Conservation (phyloP, 2,329 filamentous ascomycete species). For the Harringtonia lauricola region DNA sequence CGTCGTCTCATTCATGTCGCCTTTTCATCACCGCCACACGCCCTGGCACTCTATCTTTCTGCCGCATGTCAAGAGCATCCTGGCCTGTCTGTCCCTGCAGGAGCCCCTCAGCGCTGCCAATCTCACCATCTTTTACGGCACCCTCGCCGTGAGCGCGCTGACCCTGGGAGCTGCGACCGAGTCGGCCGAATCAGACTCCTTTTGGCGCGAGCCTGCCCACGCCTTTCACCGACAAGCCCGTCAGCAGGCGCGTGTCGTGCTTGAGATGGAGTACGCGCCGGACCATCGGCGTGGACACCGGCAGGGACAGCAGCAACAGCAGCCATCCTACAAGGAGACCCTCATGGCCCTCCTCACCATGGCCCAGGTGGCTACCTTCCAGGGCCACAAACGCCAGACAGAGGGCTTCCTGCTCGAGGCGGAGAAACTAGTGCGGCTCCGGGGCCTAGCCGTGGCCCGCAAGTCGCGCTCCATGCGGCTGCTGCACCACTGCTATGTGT, state of each 20-base stretch:
- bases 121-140: conserved; percentile 24
- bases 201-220: conserved; percentile 20
- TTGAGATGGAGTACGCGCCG: conserved; percentile 17
- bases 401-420: conserved; percentile 27
- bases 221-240: conserved; percentile 18
- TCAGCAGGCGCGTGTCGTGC: conserved; percentile 17
- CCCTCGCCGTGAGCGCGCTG: conserved; percentile 26
- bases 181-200: too few relatives aligned
- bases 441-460: conserved; percentile 20
- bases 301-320: too few relatives aligned
- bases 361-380: conserved; percentile 23
- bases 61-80: conserved; percentile 21
- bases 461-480: conserved; percentile 29
- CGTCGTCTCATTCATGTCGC: conserved; percentile 23
- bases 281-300: background rate
- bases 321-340: conserved; percentile 29
- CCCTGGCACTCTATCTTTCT: conserved; percentile 29
- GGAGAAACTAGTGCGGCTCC: conserved; percentile 26
- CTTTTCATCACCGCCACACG: conserved; percentile 25
- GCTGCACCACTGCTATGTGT: conserved; percentile 30
- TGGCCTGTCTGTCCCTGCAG: conserved; percentile 24
- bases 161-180: conserved; percentile 19
- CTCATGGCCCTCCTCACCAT: conserved; percentile 29
- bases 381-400: conserved; percentile 21
- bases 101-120: conserved; percentile 22